These are phyloP conservation scores for Kernera saxatilis DNA, from an alignment of 345 rosid genomes.

Conservation along the genomic window DNA sequence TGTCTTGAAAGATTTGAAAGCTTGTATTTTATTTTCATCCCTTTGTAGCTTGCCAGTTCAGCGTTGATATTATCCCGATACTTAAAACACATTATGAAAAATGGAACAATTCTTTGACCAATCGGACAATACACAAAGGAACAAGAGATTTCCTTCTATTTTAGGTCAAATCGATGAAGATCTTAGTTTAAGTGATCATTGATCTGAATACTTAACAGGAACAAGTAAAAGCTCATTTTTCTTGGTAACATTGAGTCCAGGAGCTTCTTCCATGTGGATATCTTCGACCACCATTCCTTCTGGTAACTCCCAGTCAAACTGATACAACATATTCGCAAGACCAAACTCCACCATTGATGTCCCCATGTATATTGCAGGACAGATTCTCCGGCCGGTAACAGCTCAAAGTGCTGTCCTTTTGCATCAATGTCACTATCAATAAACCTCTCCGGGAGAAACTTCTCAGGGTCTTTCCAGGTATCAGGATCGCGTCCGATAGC, in stretches of 20 bases:
- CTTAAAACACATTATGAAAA: too few relatives aligned
- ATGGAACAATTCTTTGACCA: too few relatives aligned
- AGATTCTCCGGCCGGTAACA: slow-evolving; percentile 44
- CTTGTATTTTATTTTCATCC: too few relatives aligned
- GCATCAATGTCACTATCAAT: slow-evolving; percentile 26
- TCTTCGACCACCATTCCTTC: slow-evolving; percentile 23
- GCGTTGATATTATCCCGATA: too few relatives aligned
- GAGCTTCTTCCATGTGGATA: slow-evolving; percentile 36
- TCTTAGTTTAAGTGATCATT: background rate
- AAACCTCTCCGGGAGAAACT: slow-evolving; percentile 40
- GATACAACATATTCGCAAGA: slow-evolving; percentile 35
- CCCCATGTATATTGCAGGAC: slow-evolving; percentile 35
- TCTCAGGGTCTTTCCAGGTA: slow-evolving; percentile 36
- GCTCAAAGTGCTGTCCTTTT: slow-evolving; percentile 39
- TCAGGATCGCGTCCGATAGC: slow-evolving; percentile 46
- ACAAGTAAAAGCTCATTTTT: slow-evolving; percentile 29
- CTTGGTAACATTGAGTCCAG: slow-evolving; percentile 24
- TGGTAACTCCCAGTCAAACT: slow-evolving; percentile 47
- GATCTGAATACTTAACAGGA: slow-evolving; percentile 15
- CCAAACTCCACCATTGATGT: slow-evolving; percentile 28
- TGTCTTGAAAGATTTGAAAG: too few relatives aligned
- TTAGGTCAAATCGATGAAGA: too few relatives aligned
- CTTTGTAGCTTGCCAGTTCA: too few relatives aligned
- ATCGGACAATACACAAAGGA: too few relatives aligned
- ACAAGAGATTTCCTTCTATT: too few relatives aligned